Conservation (phyloP, 139 green algal genomes). For the Spirogloea muscicola region DNA sequence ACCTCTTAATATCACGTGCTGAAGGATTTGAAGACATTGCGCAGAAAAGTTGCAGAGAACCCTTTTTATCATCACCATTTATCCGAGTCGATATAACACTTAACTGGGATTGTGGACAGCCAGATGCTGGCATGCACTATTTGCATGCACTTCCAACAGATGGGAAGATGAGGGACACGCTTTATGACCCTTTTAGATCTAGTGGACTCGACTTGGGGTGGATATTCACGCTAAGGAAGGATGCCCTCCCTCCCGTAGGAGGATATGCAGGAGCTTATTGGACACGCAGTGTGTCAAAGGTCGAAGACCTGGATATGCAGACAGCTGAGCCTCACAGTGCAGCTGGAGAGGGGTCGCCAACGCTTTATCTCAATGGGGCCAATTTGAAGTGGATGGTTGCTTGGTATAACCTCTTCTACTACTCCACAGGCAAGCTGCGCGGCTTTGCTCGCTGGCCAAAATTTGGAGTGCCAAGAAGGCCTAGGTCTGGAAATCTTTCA, state of each 20-base stretch:
- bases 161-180: background rate
- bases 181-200: constrained; percentile 45
- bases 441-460: constrained; percentile 8
- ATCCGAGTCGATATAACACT: constrained; percentile 30
- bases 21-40: too few relatives aligned
- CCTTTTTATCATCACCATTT: constrained; percentile 13
- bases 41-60: background rate
- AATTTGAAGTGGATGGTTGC: constrained; percentile 21
- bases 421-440: constrained; percentile 29
- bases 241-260: too few relatives aligned
- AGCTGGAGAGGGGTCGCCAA: too few relatives aligned
- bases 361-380: constrained; percentile 5
- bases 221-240: too few relatives aligned
- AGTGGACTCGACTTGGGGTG: constrained; percentile 22
- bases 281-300: too few relatives aligned
- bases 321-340: too few relatives aligned
- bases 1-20: too few relatives aligned
- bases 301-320: too few relatives aligned
- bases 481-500: constrained; percentile 33
- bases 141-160: constrained; percentile 33
- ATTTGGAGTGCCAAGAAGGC: constrained; percentile 17
- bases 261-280: too few relatives aligned
- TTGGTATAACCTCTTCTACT: constrained; percentile 36
- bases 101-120: constrained; percentile 21
- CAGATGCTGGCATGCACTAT: constrained; percentile 29